A percentile compares a stretch with the other conserved stretches of the same genome.
These are phyloP conservation scores for Tetrahymena borealis DNA, from an alignment of 73 alveolate genomes.

Conservation along the genomic window DNA sequence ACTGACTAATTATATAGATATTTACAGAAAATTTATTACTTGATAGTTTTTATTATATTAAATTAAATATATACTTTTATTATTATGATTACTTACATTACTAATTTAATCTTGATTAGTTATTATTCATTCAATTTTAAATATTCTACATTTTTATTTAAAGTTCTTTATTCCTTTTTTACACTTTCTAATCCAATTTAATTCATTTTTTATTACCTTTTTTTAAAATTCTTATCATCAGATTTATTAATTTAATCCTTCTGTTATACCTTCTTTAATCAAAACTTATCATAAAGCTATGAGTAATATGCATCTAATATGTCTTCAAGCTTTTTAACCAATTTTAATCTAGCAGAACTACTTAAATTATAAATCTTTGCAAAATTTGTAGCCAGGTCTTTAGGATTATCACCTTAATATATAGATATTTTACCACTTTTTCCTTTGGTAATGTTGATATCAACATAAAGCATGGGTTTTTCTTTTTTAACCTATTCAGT, in stretches of 20 bases:
- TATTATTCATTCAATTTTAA: too few species aligned
- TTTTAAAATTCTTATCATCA: neutral
- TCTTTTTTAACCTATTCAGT: conserved; percentile 10
- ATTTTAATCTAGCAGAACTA: neutral
- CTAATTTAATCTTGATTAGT: too few species aligned
- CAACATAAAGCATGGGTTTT: conserved; percentile 34
- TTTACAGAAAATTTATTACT: too few species aligned
- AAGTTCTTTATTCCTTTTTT: too few species aligned
- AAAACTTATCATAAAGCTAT: neutral
- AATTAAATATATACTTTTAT: too few species aligned
- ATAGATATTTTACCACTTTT: conserved; percentile 28
- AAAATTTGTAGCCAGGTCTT: conserved; percentile 19
- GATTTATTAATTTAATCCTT: too few species aligned
- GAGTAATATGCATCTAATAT: neutral
- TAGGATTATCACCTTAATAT: conserved; percentile 5
- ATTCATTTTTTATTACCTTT: neutral
- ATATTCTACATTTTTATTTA: too few species aligned
- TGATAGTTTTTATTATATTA: too few species aligned
- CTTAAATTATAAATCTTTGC: conserved; percentile 16
- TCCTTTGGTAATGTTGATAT: conserved; percentile 10
- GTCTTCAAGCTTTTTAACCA: neutral
- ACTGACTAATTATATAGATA: too few species aligned
- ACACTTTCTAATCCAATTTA: too few species aligned
- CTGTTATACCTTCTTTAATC: too few species aligned
- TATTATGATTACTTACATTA: too few species aligned